phyloP scores from a whole-genome alignment of 345 rosid species.

The Hirschfeldia incana region DNA sequence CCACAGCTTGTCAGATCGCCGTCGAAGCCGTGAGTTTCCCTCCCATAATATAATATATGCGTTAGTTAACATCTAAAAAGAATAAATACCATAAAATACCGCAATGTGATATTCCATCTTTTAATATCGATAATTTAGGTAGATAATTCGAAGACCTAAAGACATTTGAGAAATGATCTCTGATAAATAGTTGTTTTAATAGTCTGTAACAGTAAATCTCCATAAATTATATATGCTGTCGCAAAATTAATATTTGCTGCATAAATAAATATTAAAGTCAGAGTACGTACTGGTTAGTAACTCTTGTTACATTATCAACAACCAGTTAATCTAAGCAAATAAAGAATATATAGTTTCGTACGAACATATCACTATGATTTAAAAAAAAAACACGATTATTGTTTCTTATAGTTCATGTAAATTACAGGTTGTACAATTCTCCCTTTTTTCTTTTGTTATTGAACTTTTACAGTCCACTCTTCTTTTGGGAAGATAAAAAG shows the following conservation, averaged over 20 bases:
- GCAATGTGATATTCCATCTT: slow-evolving; percentile 1
- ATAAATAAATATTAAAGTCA: background rate
- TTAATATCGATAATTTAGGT: background rate
- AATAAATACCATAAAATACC: slow-evolving; percentile 9
- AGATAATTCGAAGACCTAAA: background rate
- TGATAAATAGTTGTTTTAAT: background rate
- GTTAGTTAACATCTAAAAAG: slow-evolving; percentile 5
- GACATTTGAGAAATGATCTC: background rate
- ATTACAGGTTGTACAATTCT: background rate
- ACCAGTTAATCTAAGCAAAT: background rate
- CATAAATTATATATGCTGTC: background rate
- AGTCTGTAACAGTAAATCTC: background rate
- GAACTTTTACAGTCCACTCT: slow-evolving; percentile 1
- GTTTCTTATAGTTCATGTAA: background rate
- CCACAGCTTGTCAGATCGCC: too few relatives aligned
- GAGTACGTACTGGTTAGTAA: background rate
- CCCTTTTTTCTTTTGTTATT: background rate
- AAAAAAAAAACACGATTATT: background rate
- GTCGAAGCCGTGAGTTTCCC: too few relatives aligned
- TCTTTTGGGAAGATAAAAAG: background rate
- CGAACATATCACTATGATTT: background rate
- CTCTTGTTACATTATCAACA: background rate
- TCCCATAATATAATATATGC: too few relatives aligned
- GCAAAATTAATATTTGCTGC: background rate
- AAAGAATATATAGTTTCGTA: background rate